These are phyloP conservation scores for Pulveroboletus sp. DNA, from an alignment of 768 basidiomycete genomes.

Conservation along the genomic window DNA sequence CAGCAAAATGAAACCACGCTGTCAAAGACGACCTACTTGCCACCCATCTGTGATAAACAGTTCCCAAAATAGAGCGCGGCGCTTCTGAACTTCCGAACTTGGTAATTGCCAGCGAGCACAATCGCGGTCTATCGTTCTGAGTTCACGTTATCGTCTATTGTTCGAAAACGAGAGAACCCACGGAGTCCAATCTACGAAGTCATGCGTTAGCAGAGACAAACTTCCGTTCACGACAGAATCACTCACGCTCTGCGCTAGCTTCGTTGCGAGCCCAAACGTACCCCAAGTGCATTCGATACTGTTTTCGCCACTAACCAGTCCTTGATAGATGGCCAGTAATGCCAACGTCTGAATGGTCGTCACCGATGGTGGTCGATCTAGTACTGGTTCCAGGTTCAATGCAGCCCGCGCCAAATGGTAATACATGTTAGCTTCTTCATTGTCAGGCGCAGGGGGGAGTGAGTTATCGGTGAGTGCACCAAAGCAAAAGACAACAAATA, in stretches of 20 bases:
- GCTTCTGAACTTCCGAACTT: slow-evolving; percentile 63
- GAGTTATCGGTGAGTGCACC: slow-evolving; percentile 55
- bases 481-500: slow-evolving; percentile 61
- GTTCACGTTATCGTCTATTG: not conserved
- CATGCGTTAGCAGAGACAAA: slow-evolving; percentile 1
- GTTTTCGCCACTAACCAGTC: slow-evolving; percentile 61
- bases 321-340: slow-evolving; percentile 69
- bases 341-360: slow-evolving; percentile 64
- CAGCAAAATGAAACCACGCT: not conserved
- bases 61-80: slow-evolving; percentile 70
- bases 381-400: slow-evolving; percentile 60
- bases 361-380: slow-evolving; percentile 69
- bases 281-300: slow-evolving; percentile 70
- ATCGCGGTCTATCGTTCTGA: slow-evolving; percentile 57
- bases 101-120: slow-evolving; percentile 65
- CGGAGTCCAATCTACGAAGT: slow-evolving; percentile 58
- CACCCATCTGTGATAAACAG: slow-evolving; percentile 70
- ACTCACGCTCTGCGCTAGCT: slow-evolving; percentile 66
- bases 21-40: slow-evolving; percentile 46
- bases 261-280: slow-evolving; percentile 60
- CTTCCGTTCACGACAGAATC: not conserved
- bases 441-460: slow-evolving; percentile 50
- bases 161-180: slow-evolving; percentile 37
- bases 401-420: slow-evolving; percentile 62
- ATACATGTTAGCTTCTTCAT: slow-evolving; percentile 48